Conservation (phyloP, 495 filamentous ascomycete genomes). For the Staphylotrichum longicolle region DNA sequence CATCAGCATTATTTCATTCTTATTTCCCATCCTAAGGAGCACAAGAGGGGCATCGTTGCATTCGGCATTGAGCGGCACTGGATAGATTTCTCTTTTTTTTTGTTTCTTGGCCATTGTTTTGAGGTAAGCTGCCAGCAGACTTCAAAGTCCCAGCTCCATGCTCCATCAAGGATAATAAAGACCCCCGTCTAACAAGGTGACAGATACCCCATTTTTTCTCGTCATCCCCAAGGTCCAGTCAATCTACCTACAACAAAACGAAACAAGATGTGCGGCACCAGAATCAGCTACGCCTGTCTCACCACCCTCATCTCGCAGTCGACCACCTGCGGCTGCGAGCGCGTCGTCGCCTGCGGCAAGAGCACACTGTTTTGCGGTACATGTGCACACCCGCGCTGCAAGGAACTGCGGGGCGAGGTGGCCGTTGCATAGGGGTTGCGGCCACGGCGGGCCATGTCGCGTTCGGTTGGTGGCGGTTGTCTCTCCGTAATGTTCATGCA, state of each 20-base stretch:
- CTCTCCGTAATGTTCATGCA: too few species aligned
- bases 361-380: constrained; percentile 36
- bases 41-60: too few species aligned
- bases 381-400: constrained; percentile 32
- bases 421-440: constrained; percentile 8
- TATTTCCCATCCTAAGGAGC: too few species aligned
- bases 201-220: constrained; percentile 1
- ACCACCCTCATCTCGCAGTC: constrained; percentile 35
- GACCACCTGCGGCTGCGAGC: constrained; percentile 29
- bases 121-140: too few species aligned
- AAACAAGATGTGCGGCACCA: constrained; percentile 33
- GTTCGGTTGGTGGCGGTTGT: neutral
- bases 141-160: too few species aligned
- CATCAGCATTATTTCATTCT: too few species aligned
- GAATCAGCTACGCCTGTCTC: constrained; percentile 35
- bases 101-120: too few species aligned
- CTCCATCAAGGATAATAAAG: too few species aligned
- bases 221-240: neutral
- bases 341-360: constrained; percentile 32
- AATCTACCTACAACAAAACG: neutral
- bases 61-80: too few species aligned
- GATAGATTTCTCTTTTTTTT: too few species aligned
- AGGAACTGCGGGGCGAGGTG: constrained; percentile 31
- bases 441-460: neutral
- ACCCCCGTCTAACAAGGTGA: neutral